Evolutionary conservation across 1,284 basidiomycete genomes (phyloP), one percentile per base, ranked within the genome.

Genomic region (Irpex sp.): DNA sequence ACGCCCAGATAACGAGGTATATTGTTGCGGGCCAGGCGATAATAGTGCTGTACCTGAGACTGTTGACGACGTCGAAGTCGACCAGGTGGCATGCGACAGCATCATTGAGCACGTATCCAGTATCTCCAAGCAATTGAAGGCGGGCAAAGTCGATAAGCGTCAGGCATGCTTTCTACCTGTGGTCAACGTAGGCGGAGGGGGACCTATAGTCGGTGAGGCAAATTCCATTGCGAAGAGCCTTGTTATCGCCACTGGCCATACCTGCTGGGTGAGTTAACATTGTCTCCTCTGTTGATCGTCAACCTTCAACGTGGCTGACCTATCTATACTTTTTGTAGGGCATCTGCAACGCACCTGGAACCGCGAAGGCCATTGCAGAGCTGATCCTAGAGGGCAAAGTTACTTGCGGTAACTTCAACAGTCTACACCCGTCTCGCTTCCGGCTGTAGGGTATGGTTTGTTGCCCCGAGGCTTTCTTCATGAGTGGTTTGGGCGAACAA

Each of bases 271-370:
- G 17, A 8, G 49, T 50, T 2, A 26, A 26, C 3, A 26, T 26
- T 26, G 26, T 26, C 26, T 26, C 26, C 26, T 3, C 26, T 26
- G 26, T 26, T 26, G 26, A 26, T 26, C 26, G 26, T 26, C 2
- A 26, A 26, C 3, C 3, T 4, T 26, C 11, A 46, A 50, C 17
- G 49, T 13, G 1, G 11, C 17, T 50, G 49, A 50, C 19, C 49
- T 43, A 50, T n/a, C 49, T 4, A 1, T 26, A 56, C 51, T 36
- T 51, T 17, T 64, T 63, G 9, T 63, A 89, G 88, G 88, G 88
- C 2, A 87, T 90, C 58, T 89, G 84, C 71, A 90, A 90, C 68
- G 88, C 84, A 1, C 88, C 89, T 1, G 88, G 87, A 2, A 90
- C 88, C 2, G 88, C 81, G 5, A 84, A 79, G 66, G 81, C 80